Base-by-base conservation (phyloP, 306 rosid genomes). In the Spatholobus suberectus region DNA sequence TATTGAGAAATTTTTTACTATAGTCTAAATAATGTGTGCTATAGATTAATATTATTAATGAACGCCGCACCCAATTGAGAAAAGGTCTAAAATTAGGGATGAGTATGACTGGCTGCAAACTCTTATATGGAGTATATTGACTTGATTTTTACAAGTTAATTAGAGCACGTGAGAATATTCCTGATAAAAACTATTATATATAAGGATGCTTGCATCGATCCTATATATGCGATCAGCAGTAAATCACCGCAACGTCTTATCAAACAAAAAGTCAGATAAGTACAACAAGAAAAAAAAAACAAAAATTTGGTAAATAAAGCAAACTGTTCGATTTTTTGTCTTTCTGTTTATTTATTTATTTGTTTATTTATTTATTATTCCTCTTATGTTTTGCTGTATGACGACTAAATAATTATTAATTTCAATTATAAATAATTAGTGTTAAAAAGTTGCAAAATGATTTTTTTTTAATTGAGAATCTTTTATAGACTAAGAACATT, bases 191-290 rank as follows among this genome's bases (percentile, higher is more conserved):
- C 11, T n/a, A 15, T 15, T 37, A 34, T 2, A 4, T 51, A 8
- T 15, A 34, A 41, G 17, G n/a, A 59, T 76, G 80, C 43, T 23
- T 29, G 13, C 57, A 15, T 76, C 1, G 66, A 66, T 32, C 52
- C 10, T 13, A 5, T 26, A 0, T 9, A 52, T 68, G 54, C 47
- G 17, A 73, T 47, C 74, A 37, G 47, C 75, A 4, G 35, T 47
- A 73, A 73, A 62, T 74, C 85, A 73, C 34, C 47, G 10, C 80
- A 81, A 17, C 5, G 18, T 72, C 85, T 82, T 81, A 81, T 81
- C 84, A 81, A 52, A 27, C 49, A 18, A n/a, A 61, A 62, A 17
- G 34, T n/a, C 72, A 58, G 8, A 23, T 58, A 75, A 15, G 70
- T 75, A 57, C 35, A 34, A 3, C 54, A 12, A 75, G 78, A 59